Evolutionary conservation across 140 eudicot species (phyloP).

Genomic region (Ambrosia hybrid): DNA sequence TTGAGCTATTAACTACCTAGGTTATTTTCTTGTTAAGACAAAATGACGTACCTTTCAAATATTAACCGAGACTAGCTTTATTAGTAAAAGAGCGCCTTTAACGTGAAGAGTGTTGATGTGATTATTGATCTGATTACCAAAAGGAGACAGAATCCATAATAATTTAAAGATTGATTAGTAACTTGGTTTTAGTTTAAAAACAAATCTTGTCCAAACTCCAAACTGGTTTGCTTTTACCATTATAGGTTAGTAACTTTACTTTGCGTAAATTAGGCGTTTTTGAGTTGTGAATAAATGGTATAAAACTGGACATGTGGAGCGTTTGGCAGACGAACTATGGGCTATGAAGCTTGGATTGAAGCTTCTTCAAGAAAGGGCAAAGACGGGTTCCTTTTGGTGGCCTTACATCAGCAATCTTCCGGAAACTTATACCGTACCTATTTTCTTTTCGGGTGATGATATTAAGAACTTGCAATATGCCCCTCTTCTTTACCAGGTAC

Average conservation of each 20-base stretch:
- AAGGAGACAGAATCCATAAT: too few relatives aligned
- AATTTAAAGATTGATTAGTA: too few relatives aligned
- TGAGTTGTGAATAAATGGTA: conserved; percentile 78
- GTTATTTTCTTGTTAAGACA: too few relatives aligned
- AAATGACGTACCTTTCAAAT: too few relatives aligned
- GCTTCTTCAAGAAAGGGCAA: conserved; percentile 95
- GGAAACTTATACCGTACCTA: conserved; percentile 76
- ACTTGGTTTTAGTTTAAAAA: not conserved
- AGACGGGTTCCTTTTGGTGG: conserved; percentile 94
- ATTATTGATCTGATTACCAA: too few relatives aligned
- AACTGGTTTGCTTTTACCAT: conserved; percentile 24
- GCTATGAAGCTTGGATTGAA: conserved; percentile 82
- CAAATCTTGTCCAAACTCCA: not conserved
- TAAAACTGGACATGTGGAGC: conserved; percentile 86
- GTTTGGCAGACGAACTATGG: conserved; percentile 99
- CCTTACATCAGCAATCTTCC: conserved; percentile 98
- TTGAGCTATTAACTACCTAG: too few relatives aligned
- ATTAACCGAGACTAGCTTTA: too few relatives aligned
- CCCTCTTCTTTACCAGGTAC: conserved; percentile 94
- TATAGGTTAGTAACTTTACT: conserved; percentile 41
- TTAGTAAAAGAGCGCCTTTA: too few relatives aligned
- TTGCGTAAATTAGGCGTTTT: conserved; percentile 59
- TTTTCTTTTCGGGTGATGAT: conserved; percentile 91
- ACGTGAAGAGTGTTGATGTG: too few relatives aligned
- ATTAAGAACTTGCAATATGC: conserved; percentile 88